Conservation (phyloP, 768 basidiomycete species). For the Tephrocybe sp. region DNA sequence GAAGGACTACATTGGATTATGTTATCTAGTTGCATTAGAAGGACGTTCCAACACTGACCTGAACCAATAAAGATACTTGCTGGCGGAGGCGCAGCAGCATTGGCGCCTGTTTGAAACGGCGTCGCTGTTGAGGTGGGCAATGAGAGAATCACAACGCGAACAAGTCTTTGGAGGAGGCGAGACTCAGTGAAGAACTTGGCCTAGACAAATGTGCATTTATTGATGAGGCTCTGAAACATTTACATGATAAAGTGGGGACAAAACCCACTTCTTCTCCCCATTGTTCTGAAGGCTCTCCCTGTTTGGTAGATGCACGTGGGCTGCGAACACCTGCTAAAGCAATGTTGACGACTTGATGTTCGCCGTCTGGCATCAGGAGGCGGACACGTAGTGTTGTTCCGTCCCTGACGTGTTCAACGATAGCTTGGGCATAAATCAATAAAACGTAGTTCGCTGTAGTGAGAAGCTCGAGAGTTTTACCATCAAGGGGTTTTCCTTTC, state of each 20-base stretch:
- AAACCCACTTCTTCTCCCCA: constrained; percentile 84
- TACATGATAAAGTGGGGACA: constrained; percentile 5
- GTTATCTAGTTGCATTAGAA: not conserved
- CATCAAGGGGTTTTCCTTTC: constrained; percentile 91
- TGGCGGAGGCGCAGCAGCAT: constrained; percentile 54
- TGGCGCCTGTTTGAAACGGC: constrained; percentile 70
- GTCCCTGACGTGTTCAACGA: constrained; percentile 93
- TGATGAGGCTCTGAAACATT: constrained; percentile 13
- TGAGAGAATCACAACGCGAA: constrained; percentile 77
- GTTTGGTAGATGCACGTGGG: constrained; percentile 66
- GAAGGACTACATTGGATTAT: constrained; percentile 53
- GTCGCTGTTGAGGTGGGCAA: constrained; percentile 77
- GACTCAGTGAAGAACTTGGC: constrained; percentile 94
- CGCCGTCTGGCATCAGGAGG: constrained; percentile 82
- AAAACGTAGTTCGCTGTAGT: constrained; percentile 5
- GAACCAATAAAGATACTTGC: constrained; percentile 90
- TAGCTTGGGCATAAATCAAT: constrained; percentile 46
- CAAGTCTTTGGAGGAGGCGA: constrained; percentile 76
- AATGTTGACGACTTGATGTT: constrained; percentile 90
- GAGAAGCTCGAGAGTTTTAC: constrained; percentile 35
- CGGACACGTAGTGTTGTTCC: constrained; percentile 89
- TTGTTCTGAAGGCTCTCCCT: constrained; percentile 76
- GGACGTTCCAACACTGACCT: constrained; percentile 38
- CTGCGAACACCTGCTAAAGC: constrained; percentile 81
- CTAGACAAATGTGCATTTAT: constrained; percentile 38